Percentiles rank a stretch among this genome's conserved stretches.
phyloP scores from a whole-genome alignment of 169 alveolate species.

The Plasmodium vinckei region DNA sequence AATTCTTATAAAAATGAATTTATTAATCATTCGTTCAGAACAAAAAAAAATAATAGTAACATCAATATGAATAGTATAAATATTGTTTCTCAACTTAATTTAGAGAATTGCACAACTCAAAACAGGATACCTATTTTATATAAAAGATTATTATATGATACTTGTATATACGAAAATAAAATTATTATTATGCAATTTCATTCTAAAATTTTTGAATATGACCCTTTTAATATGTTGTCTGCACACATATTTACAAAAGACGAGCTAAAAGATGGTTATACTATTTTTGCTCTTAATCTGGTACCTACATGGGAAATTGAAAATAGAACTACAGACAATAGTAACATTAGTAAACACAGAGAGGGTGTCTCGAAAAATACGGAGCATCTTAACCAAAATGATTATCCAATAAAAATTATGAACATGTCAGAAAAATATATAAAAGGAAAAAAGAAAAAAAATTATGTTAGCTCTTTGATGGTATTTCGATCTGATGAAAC shows the following conservation, averaged over 20 bases:
- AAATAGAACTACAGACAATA: not conserved
- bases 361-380: not conserved
- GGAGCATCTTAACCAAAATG: not conserved
- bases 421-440: slow-evolving; percentile 2
- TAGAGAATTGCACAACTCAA: slow-evolving; percentile 11
- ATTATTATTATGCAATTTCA: slow-evolving; percentile 40
- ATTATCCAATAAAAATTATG: slow-evolving; percentile 2
- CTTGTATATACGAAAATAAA: slow-evolving; percentile 44
- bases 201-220: slow-evolving; percentile 15
- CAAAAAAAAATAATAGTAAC: not conserved
- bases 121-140: slow-evolving; percentile 51
- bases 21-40: slow-evolving; percentile 15
- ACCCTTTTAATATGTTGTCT: slow-evolving; percentile 31
- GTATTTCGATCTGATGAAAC: slow-evolving; percentile 25
- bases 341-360: not conserved
- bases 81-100: slow-evolving; percentile 23
- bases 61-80: slow-evolving; percentile 17
- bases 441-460: not conserved
- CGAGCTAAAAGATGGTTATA: slow-evolving; percentile 39
- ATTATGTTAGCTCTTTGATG: slow-evolving; percentile 27
- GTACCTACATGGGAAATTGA: not conserved
- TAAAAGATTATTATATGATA: slow-evolving; percentile 49
- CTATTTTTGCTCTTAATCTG: slow-evolving; percentile 55
- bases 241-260: slow-evolving; percentile 39
- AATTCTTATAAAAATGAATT: slow-evolving; percentile 23